These are phyloP conservation scores for Spergularia marina DNA, from an alignment of 148 eudicot genomes.

Conservation along the genomic window DNA sequence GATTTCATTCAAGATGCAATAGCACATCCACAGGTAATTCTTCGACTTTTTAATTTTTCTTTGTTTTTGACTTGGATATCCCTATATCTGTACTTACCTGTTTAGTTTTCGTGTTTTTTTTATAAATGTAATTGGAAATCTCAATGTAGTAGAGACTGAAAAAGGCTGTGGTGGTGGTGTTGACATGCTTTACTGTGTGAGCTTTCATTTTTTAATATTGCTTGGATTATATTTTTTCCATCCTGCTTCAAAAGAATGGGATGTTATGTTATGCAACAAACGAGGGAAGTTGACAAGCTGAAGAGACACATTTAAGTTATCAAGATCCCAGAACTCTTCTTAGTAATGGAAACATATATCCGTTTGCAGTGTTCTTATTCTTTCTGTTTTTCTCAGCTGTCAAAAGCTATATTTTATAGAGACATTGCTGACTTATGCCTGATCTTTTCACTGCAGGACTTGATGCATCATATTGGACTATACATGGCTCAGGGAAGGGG, in stretches of 20 bases:
- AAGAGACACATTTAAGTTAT: background rate
- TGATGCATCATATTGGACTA: slow-evolving; percentile 88
- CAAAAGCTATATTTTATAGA: background rate
- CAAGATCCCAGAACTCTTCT: background rate
- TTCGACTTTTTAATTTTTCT: background rate
- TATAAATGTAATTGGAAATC: background rate
- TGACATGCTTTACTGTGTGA: background rate
- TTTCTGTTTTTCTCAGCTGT: background rate
- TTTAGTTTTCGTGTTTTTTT: background rate
- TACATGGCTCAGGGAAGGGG: slow-evolving; percentile 87
- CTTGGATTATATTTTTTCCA: background rate
- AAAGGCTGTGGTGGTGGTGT: slow-evolving; percentile 1
- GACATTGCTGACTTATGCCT: background rate
- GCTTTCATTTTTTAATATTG: background rate
- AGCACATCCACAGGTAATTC: slow-evolving; percentile 83
- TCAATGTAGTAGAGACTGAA: background rate
- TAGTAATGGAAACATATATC: background rate
- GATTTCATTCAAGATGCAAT: slow-evolving; percentile 47
- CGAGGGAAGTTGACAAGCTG: background rate
- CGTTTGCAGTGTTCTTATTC: background rate
- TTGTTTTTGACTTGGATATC: background rate
- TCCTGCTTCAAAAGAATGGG: background rate
- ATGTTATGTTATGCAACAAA: background rate
- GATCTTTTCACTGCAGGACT: slow-evolving; percentile 43
- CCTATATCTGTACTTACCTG: background rate